Evolutionary conservation across 2,329 filamentous ascomycete genomes (phyloP).

Genomic region (Sordariomycetes sp.): DNA sequence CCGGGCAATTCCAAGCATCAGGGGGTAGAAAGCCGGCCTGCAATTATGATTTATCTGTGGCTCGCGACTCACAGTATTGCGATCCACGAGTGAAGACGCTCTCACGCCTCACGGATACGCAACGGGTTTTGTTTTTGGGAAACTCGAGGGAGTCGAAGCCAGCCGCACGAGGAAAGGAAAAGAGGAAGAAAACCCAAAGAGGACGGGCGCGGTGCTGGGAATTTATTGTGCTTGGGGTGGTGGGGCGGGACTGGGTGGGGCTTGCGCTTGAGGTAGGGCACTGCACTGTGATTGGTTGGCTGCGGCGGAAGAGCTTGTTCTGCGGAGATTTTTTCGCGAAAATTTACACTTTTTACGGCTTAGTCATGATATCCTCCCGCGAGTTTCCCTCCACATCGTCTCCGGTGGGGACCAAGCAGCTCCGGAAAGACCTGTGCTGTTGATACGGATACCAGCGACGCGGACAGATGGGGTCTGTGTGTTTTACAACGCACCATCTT

Average conservation of each 20-base stretch:
- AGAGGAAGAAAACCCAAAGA: slow-evolving; percentile 17
- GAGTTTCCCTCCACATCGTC: background rate
- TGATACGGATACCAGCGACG: background rate
- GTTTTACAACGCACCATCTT: background rate
- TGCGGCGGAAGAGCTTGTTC: background rate
- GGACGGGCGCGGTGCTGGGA: background rate
- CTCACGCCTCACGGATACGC: background rate
- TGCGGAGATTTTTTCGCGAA: background rate
- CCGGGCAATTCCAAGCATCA: slow-evolving; percentile 12
- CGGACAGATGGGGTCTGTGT: background rate
- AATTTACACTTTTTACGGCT: background rate
- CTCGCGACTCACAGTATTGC: slow-evolving; percentile 19
- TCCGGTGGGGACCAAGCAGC: background rate
- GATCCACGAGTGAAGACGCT: background rate
- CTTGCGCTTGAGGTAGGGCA: background rate
- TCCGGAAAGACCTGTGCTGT: background rate
- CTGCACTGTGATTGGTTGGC: background rate
- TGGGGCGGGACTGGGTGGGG: background rate
- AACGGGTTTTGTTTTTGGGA: slow-evolving; percentile 2
- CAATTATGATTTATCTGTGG: slow-evolving; percentile 69
- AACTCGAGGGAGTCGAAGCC: slow-evolving; percentile 38
- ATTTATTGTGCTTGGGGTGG: background rate
- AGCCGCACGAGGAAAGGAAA: slow-evolving; percentile 58
- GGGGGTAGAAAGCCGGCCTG: slow-evolving; percentile 44
- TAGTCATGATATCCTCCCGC: too few relatives aligned